Base-by-base conservation (phyloP, 805 yeast species). In the Monosporozyma siamensis region DNA sequence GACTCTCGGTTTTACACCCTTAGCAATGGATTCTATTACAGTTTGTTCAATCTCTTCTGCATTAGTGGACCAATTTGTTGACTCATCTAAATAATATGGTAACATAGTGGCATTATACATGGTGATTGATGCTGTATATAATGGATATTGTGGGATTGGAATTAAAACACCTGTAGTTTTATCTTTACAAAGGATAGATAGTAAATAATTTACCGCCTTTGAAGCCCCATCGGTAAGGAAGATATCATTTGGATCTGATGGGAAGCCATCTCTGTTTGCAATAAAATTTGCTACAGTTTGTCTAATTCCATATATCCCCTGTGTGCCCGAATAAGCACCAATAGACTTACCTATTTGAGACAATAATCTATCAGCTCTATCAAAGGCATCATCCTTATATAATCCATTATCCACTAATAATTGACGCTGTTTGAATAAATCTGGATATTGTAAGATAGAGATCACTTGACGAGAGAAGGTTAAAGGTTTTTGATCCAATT, bases 61-160 rank as follows among this genome's bases (percentile, higher is more conserved):
- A 54, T 84, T 77, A 6, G 92, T 78, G 25, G 89, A 78, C 99
- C 99, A 92, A 52, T 77, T 72, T 29, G 78, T 69, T 26, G 71
- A 64, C 66, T 92, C 99, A 49, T 87, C 78, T 52, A 92, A 69
- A 58, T 75, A 86, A 65, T 92, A 92, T 11, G 95, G 94, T 31
- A 92, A 69, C 7, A 92, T 82, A 17, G 78, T 73, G 17, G 95
- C 77, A 53, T 82, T 77, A 56, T 81, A 80, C 55, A 92, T 69
- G 1, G 96, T 81, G 52, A 92, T 71, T 3, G 95, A 72, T 10
- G 98, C 98, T 5, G 97, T 86, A 67, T 92, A 92, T 44, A 92
- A 72, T 3, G 99, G 99, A 59, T 92, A 92, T 66, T 92, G 98
- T 6, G 99, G 99, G 49, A 92, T 90, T 17, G 99, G 99, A 48